Evolutionary conservation across 805 yeast genomes (phyloP), one percentile per base, ranked within the genome.

Genomic region (Ogataea ramenticola): DNA sequence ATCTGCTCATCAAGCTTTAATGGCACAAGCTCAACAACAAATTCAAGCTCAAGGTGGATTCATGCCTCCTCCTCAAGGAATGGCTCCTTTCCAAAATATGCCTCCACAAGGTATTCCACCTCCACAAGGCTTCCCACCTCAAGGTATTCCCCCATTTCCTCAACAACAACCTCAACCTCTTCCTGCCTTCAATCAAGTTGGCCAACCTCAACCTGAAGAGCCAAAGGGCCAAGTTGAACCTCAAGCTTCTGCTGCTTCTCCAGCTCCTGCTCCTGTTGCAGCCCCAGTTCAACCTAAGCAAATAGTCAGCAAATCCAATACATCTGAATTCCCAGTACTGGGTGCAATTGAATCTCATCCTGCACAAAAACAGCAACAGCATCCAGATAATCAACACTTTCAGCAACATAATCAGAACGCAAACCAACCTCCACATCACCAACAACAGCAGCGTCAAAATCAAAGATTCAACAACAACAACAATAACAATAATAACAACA

Each of bases 1-100:
- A 24, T 48, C 57, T 20, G 66, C 65, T 16, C 54, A 62, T 24
- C 62, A 57, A 42, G 65, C 64, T 3, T 16, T 41, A 8, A 45
- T 60, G 58, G 49, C 60, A 2, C 65, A 61, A 42, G 30, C 31
- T 21, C 24, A 19, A 26, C 26, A 32, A 26, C 41, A 26, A 4
- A 12, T 22, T 9, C 41, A 39, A 39, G 42, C 36, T 15, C 27
- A 16, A 20, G 32, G 31, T n/a, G 55, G 58, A 39, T 48, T 56
- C 37, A 46, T 60, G 19, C 37, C 43, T 15, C 43, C 39, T 39
- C 40, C 29, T 4, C 51, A 32, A 43, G 44, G 39, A 42, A 46
- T 39, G 41, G 51, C 24, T 42, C 56, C 35, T 45, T 46, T 40
- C 27, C 57, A 48, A 38, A 57, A 44, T 24, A 55, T 46, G 33